Evolutionary conservation across 108 stramenopile genomes (phyloP), one percentile per base, ranked within the genome.

Genomic region (Stephanodiscus triporus): DNA sequence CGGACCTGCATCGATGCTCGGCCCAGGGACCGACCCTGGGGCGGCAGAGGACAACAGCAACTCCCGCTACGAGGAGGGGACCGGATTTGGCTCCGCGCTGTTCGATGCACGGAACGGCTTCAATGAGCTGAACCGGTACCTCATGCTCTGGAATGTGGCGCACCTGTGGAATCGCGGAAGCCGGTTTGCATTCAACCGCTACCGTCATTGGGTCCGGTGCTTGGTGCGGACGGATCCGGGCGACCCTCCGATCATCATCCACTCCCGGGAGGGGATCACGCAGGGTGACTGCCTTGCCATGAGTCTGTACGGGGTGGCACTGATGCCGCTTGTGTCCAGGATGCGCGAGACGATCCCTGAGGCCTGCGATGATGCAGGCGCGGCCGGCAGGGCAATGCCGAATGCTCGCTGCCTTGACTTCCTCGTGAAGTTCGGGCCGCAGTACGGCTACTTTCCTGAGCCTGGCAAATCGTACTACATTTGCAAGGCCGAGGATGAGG

Each of bases 221-320:
- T 14, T 29, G 17, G 57, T 58, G 2, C 6, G 29, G 27, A 13
- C 26, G 2, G 24, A 30, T 2, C 57, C 57, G 0, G 30, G 57
- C 3, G 2, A 30, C 9, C 57, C 57, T 0, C 10, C 57, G 2
- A 58, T 43, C 14, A 0, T 45, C 16, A 22, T 53, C 20, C 24
- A 24, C 23, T 50, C 30, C 11, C n/a, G 20, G 34, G 72, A 73
- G 40, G 72, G 72, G 30, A 61, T 75, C 22, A 70, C 75, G 19
- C 80, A 76, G 40, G 75, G 80, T 5, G 69, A 75, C 22, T 70
- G 69, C 6, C 51, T 82, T 20, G 48, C 70, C 13, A 82, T 82
- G 81, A 29, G 70, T 14, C 40, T 72, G 22, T 82, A 76, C 47
- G 75, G 81, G 6, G 29, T 82, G 23, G 51, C 34, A 0, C 53